phyloP scores from a whole-genome alignment of 148 eudicot genomes.

The Chenopodium quinoa region DNA sequence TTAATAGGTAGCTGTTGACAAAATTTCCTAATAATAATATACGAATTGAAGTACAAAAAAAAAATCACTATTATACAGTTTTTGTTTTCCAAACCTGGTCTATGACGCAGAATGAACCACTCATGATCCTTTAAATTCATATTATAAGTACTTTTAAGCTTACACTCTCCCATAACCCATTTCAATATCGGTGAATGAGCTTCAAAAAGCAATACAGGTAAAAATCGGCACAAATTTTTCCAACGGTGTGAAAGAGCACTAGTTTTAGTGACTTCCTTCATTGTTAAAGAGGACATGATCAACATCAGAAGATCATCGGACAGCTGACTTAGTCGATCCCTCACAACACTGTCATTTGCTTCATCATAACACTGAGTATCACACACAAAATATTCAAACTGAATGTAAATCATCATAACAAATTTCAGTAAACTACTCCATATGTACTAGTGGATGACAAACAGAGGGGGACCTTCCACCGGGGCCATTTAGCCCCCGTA shows the following conservation, averaged over 20 bases:
- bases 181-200: neutral
- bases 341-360: neutral
- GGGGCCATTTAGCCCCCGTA: too few relatives aligned
- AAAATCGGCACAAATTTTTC: conserved; percentile 15
- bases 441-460: too few relatives aligned
- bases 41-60: too few relatives aligned
- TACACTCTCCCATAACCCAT: neutral
- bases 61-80: too few relatives aligned
- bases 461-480: too few relatives aligned
- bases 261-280: conserved; percentile 27
- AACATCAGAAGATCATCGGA: conserved; percentile 23
- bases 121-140: too few relatives aligned
- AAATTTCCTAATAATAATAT: neutral
- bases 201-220: neutral
- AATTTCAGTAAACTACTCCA: too few relatives aligned
- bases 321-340: conserved; percentile 20
- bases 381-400: too few relatives aligned
- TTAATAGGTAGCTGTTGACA: too few relatives aligned
- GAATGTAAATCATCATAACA: too few relatives aligned
- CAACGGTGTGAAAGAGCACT: conserved; percentile 22
- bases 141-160: too few relatives aligned
- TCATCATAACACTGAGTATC: too few relatives aligned
- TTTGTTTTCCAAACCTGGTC: neutral
- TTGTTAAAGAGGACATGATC: conserved; percentile 18
- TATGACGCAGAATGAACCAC: neutral